Base-by-base conservation (phyloP, 148 eudicot species). In the Rhododendron vialii region DNA sequence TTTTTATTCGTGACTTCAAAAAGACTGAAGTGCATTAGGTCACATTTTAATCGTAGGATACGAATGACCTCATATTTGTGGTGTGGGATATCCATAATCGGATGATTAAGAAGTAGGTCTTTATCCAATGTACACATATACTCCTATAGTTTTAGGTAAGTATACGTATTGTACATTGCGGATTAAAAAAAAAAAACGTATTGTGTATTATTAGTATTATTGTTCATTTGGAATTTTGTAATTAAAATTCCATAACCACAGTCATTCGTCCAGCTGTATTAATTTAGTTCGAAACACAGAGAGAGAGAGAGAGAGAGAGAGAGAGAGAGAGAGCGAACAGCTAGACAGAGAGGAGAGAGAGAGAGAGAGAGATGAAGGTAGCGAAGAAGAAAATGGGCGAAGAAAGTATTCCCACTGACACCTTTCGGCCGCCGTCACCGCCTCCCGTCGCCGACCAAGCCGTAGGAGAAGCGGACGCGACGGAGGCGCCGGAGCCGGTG, bases 291-390 rank as follows among this genome's bases (percentile, higher is more conserved):
- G 3, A 1, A 33, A 76, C 22, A 24, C 24, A 36, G 73, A 38
- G 74, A 36, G 30, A 36, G 73, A 86, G 74, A 36, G 30, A 36
- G 73, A 24, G 43, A 36, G 71, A 38, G 74, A 36, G 30, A 36
- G 73, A 86, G 74, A 36, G 30, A 36, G 73, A 86, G 50, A 10
- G 33, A 79, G 22, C 10, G 51, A 79, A 48, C 55, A 79, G 57
- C 36, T 9, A 80, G 36, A 12, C 15, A 14, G 26, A 8, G 14
- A 18, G 47, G 48, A 24, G 38, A 57, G 50, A 36, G 69, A 36
- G 73, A 38, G 50, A 36, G 74, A 86, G 84, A 81, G 84, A 86
- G 51, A 81, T 81, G 84, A 82, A 86, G 48, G 84, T 71, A 28
- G 73, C 55, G 81, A 82, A 73, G 81, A 86, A 82, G 84, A 86